Evolutionary conservation across 2,329 filamentous ascomycete species (phyloP).

Genomic region (Microcera coccophila): DNA sequence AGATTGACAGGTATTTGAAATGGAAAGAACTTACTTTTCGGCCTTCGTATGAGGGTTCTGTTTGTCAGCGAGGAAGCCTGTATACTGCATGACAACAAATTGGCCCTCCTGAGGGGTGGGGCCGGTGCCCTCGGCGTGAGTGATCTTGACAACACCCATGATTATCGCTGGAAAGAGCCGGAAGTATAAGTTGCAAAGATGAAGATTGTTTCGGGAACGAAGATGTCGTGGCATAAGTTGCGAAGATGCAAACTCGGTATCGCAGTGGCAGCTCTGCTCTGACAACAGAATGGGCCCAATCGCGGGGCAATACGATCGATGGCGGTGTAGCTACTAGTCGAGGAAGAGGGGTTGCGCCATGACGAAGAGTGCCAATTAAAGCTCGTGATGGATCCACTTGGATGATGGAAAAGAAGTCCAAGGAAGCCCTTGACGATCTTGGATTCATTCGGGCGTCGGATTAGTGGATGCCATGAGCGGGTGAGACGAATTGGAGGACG

Average conservation of each 20-base stretch:
- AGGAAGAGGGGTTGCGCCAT: slow-evolving; percentile 20
- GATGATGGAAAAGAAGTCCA: slow-evolving; percentile 26
- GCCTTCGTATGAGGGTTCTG: slow-evolving; percentile 62
- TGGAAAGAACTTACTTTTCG: slow-evolving; percentile 53
- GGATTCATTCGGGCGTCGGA: background rate
- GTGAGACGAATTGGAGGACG: background rate
- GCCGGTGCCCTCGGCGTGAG: slow-evolving; percentile 58
- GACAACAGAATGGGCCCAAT: slow-evolving; percentile 18
- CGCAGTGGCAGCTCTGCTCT: slow-evolving; percentile 16
- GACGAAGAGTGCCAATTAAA: slow-evolving; percentile 25
- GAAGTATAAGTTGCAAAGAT: slow-evolving; percentile 1
- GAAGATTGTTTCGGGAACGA: slow-evolving; percentile 14
- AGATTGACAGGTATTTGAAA: background rate
- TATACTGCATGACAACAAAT: slow-evolving; percentile 84
- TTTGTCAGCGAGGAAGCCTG: slow-evolving; percentile 74
- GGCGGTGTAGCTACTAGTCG: slow-evolving; percentile 19
- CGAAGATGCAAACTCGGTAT: slow-evolving; percentile 7
- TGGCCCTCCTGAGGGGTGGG: slow-evolving; percentile 63
- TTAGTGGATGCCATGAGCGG: background rate
- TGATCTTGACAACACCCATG: slow-evolving; percentile 73
- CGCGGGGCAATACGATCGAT: slow-evolving; percentile 28
- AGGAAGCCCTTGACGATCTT: slow-evolving; percentile 8
- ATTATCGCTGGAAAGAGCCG: slow-evolving; percentile 27
- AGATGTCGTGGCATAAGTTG: slow-evolving; percentile 14
- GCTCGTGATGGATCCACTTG: slow-evolving; percentile 17